Percentiles rank a stretch among this genome's conserved stretches.
Conservation (phyloP, 352 stramenopile genomes). For the Phytophthora chlamydospora region DNA sequence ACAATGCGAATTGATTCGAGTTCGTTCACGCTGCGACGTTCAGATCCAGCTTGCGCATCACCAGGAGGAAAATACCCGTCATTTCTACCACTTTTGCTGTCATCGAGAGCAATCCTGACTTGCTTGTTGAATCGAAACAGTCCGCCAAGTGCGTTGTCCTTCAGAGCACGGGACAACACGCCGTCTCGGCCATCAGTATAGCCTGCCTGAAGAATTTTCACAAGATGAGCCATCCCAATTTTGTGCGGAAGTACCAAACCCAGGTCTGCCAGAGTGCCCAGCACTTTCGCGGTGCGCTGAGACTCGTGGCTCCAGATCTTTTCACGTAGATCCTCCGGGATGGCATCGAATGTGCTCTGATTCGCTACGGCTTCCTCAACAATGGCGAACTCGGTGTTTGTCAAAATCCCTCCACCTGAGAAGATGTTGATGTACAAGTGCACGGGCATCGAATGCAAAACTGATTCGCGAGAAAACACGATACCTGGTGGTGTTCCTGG, state of each 20-base stretch:
- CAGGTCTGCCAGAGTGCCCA: constrained; percentile 75
- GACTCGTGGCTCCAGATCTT: constrained; percentile 83
- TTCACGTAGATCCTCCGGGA: constrained; percentile 48
- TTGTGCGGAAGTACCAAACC: constrained; percentile 76
- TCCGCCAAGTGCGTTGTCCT: constrained; percentile 75
- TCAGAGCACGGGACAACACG: constrained; percentile 66
- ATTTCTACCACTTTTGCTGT: constrained; percentile 17
- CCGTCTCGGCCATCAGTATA: constrained; percentile 76
- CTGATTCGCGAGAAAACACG: constrained; percentile 77
- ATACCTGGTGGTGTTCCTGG: constrained; percentile 37
- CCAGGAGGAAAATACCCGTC: constrained; percentile 5
- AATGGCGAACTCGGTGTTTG: constrained; percentile 50
- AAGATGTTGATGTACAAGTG: constrained; percentile 84
- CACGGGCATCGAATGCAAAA: constrained; percentile 82
- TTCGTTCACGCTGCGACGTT: constrained; percentile 35
- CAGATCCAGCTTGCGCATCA: constrained; percentile 3
- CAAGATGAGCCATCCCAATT: constrained; percentile 82
- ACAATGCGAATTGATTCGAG: constrained; percentile 53
- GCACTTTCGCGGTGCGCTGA: constrained; percentile 68
- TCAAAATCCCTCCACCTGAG: constrained; percentile 68
- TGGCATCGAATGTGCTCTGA: constrained; percentile 45
- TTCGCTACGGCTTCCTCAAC: constrained; percentile 65
- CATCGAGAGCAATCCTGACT: constrained; percentile 60
- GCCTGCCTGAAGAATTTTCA: constrained; percentile 68
- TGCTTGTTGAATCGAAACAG: constrained; percentile 66